Conservation (phyloP, 352 stramenopile species). For the Phytophthora hybrid region DNA sequence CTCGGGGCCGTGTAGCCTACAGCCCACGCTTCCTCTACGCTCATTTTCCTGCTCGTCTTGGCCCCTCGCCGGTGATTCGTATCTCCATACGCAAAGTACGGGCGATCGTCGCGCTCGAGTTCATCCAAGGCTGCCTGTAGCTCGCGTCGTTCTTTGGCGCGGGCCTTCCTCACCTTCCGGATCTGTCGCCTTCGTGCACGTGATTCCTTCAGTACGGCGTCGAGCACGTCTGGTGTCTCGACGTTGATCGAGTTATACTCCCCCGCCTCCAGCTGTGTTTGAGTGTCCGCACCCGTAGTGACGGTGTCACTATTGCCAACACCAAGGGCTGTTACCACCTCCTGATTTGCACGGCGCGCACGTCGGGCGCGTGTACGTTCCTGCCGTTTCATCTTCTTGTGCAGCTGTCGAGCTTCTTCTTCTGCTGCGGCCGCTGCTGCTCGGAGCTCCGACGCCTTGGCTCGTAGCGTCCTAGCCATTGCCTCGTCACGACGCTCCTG, state of each 20-base stretch:
- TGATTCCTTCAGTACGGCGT: background rate
- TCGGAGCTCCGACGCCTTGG: background rate
- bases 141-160: background rate
- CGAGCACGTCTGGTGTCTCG: background rate
- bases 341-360: background rate
- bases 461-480: background rate
- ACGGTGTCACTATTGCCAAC: background rate
- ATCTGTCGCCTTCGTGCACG: background rate
- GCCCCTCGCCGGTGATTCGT: background rate
- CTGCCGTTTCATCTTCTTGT: background rate
- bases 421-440: background rate
- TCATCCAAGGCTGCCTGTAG: background rate
- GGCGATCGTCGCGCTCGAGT: background rate
- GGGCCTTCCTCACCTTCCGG: background rate
- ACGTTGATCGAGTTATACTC: background rate
- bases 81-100: background rate
- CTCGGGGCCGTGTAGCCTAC: background rate
- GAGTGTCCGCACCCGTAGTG: no score
- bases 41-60: background rate
- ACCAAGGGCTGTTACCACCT: background rate
- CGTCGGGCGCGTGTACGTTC: background rate
- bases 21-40: background rate
- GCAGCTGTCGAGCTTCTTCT: background rate
- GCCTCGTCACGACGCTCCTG: background rate
- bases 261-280: no score